phyloP scores from a whole-genome alignment of 108 stramenopile genomes.

The Fistulifera solaris region DNA sequence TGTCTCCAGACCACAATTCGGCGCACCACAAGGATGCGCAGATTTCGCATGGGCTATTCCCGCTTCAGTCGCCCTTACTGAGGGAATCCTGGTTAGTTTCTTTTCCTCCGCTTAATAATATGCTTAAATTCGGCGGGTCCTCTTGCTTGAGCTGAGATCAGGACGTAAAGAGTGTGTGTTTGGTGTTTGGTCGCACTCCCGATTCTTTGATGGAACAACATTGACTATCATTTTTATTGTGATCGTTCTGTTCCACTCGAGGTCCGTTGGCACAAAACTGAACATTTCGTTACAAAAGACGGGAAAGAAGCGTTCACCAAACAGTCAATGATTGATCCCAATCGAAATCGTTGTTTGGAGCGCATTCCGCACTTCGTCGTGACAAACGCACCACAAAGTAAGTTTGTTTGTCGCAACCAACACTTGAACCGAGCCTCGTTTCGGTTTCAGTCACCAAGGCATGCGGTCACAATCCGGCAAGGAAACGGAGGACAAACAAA shows the following conservation, averaged over 20 bases:
- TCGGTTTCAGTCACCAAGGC: neutral
- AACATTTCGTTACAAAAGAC: constrained; percentile 15
- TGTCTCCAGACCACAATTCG: constrained; percentile 85
- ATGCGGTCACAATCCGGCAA: neutral
- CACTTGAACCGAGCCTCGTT: constrained; percentile 6
- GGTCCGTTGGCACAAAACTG: neutral
- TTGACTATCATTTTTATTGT: too few relatives aligned
- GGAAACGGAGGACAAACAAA: too few relatives aligned
- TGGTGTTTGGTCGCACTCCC: too few relatives aligned
- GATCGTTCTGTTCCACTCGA: neutral
- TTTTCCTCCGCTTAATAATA: constrained; percentile 97
- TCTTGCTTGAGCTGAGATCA: constrained; percentile 80
- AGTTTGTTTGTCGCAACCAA: neutral
- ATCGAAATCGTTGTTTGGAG: neutral
- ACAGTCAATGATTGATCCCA: neutral
- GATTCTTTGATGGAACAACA: too few relatives aligned
- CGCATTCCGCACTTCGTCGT: neutral
- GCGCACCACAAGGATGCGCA: constrained; percentile 44
- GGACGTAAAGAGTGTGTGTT: constrained; percentile 13
- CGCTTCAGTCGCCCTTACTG: constrained; percentile 95
- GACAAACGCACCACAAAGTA: neutral
- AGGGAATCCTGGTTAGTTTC: constrained; percentile 94
- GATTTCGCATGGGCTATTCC: constrained; percentile 88
- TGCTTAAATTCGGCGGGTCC: constrained; percentile 96
- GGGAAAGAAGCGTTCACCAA: neutral